Conservation (phyloP, 139 green algal genomes). For the Mesostigma viride region DNA sequence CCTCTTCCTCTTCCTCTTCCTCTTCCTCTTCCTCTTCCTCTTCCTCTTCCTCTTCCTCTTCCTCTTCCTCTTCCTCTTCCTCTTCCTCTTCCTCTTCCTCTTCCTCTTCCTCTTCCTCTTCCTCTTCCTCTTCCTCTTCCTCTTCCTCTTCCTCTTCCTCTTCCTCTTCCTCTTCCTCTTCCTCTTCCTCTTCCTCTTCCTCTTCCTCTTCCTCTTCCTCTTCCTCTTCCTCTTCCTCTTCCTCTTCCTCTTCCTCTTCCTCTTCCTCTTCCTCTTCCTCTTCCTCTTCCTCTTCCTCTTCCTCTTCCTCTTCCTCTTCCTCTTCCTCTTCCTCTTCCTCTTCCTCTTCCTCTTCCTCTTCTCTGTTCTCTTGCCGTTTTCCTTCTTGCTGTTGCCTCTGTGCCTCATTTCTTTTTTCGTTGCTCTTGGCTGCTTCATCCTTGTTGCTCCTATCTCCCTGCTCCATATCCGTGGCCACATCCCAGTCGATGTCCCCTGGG, state of each 20-base stretch:
- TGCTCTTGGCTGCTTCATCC: too few relatives aligned
- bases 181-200: background rate
- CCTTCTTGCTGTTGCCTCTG: background rate
- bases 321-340: slow-evolving; percentile 9
- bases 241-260: background rate
- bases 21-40: background rate
- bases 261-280: background rate
- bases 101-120: background rate
- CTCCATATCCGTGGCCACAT: too few relatives aligned
- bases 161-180: background rate
- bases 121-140: background rate
- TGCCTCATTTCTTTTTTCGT: too few relatives aligned
- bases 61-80: background rate
- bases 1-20: background rate
- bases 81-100: background rate
- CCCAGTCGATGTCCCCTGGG: slow-evolving; percentile 47
- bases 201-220: background rate
- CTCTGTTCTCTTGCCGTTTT: background rate
- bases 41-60: background rate
- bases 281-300: background rate
- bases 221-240: background rate
- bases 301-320: background rate
- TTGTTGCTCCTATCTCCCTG: too few relatives aligned
- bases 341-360: slow-evolving; percentile 3
- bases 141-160: background rate